Percentiles rank a stretch among this genome's conserved stretches.
Conservation (phyloP, 2,329 filamentous ascomycete genomes). For the Sporothrix globosa region DNA sequence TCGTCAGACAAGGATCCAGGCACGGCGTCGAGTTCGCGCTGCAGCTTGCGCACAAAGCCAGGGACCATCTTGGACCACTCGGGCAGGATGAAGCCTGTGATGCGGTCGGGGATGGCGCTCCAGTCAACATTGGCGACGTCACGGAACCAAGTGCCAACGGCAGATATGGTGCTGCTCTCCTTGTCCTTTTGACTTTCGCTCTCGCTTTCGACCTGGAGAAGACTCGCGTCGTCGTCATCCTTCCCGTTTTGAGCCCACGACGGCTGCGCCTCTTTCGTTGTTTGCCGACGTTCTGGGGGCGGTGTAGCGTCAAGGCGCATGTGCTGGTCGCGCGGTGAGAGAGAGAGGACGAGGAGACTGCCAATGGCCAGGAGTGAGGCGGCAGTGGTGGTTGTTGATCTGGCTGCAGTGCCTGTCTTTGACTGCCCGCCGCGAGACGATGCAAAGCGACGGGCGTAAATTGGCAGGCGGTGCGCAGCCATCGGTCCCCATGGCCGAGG, state of each 20-base stretch:
- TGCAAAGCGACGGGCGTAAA: background rate
- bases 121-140: constrained; percentile 59
- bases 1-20: constrained; percentile 88
- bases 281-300: background rate
- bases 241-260: constrained; percentile 23
- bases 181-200: constrained; percentile 59
- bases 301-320: constrained; percentile 27
- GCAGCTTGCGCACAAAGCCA: constrained; percentile 77
- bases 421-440: background rate
- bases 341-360: constrained; percentile 22
- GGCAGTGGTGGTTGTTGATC: background rate
- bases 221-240: background rate
- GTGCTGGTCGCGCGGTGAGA: constrained; percentile 14
- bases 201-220: background rate
- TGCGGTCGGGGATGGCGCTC: constrained; percentile 56
- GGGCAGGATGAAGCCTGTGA: constrained; percentile 75
- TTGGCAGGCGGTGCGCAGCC: background rate
- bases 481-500: background rate
- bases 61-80: constrained; percentile 81
- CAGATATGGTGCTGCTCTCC: constrained; percentile 52
- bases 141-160: constrained; percentile 56
- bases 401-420: background rate
- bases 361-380: constrained; percentile 21
- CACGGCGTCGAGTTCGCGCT: constrained; percentile 82
- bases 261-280: constrained; percentile 1